These are phyloP conservation scores for Raphanus hybrid DNA, from an alignment of 441 rosid species.

Conservation along the genomic window DNA sequence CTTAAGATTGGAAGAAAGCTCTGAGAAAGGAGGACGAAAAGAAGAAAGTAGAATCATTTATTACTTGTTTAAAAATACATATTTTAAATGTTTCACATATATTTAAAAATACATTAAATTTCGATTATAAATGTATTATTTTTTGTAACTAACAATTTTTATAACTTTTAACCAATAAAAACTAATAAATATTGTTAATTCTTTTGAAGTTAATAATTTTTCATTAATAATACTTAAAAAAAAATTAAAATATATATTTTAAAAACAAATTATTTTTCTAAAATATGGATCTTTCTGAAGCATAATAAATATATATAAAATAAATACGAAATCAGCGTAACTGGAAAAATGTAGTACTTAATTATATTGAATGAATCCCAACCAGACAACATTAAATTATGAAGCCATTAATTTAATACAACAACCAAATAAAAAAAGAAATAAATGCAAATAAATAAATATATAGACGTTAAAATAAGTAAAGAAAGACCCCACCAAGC, in stretches of 20 bases:
- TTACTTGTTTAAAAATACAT: neutral
- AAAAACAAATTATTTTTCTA: too few relatives aligned
- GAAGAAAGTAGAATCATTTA: slow-evolving; percentile 12
- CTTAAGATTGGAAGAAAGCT: slow-evolving; percentile 23
- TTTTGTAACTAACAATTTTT: too few relatives aligned
- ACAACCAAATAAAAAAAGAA: slow-evolving; percentile 24
- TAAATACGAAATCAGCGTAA: slow-evolving; percentile 32
- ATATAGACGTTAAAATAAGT: slow-evolving; percentile 21
- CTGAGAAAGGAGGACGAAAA: neutral
- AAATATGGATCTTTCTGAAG: too few relatives aligned
- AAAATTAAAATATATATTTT: too few relatives aligned
- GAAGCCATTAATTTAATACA: slow-evolving; percentile 42
- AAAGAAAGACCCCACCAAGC: slow-evolving; percentile 39
- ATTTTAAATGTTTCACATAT: too few relatives aligned
- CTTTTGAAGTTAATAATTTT: too few relatives aligned
- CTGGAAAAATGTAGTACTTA: slow-evolving; percentile 6
- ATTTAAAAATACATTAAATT: too few relatives aligned
- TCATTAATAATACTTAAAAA: too few relatives aligned
- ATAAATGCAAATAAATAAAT: neutral
- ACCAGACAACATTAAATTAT: slow-evolving; percentile 42
- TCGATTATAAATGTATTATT: too few relatives aligned
- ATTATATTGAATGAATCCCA: slow-evolving; percentile 39
- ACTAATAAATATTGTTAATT: too few relatives aligned
- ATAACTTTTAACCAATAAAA: too few relatives aligned
- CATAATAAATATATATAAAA: neutral